These are phyloP conservation scores for Patellaria atrata DNA, from an alignment of 495 filamentous ascomycete species.

Conservation along the genomic window DNA sequence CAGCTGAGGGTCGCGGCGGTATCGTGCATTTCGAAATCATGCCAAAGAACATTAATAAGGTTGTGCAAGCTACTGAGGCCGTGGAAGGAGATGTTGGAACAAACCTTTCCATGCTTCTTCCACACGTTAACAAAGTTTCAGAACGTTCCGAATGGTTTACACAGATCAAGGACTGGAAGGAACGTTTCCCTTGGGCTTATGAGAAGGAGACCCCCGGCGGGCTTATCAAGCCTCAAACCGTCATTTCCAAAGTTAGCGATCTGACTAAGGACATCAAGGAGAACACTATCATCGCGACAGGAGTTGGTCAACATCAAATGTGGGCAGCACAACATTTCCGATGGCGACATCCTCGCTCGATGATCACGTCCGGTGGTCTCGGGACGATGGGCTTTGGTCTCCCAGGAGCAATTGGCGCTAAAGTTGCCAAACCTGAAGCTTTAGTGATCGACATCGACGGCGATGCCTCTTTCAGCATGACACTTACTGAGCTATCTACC, in stretches of 20 bases:
- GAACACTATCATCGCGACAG: slow-evolving; percentile 71
- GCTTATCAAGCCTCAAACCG: slow-evolving; percentile 74
- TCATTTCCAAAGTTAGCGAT: slow-evolving; percentile 70
- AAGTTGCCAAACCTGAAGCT: slow-evolving; percentile 72
- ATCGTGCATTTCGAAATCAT: slow-evolving; percentile 73
- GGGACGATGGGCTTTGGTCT: slow-evolving; percentile 95
- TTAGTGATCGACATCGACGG: slow-evolving; percentile 91
- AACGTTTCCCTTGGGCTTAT: slow-evolving; percentile 65
- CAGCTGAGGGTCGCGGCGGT: slow-evolving; percentile 54
- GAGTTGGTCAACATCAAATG: slow-evolving; percentile 96
- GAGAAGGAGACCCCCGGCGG: slow-evolving; percentile 53
- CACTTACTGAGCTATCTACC: slow-evolving; percentile 79
- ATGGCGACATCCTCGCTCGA: slow-evolving; percentile 72
- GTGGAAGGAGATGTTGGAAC: slow-evolving; percentile 57
- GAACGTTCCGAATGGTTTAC: slow-evolving; percentile 73
- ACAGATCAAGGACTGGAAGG: slow-evolving; percentile 82
- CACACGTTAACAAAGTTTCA: slow-evolving; percentile 43
- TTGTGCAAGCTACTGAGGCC: slow-evolving; percentile 68
- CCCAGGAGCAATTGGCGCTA: slow-evolving; percentile 84
- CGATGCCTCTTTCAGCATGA: slow-evolving; percentile 96
- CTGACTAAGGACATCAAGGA: slow-evolving; percentile 61
- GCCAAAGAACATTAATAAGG: slow-evolving; percentile 83
- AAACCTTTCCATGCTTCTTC: slow-evolving; percentile 62
- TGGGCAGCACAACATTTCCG: slow-evolving; percentile 91
- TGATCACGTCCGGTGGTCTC: slow-evolving; percentile 83